Base-by-base conservation (phyloP, 1,139 yeast species). In the Yarrowia galli region DNA sequence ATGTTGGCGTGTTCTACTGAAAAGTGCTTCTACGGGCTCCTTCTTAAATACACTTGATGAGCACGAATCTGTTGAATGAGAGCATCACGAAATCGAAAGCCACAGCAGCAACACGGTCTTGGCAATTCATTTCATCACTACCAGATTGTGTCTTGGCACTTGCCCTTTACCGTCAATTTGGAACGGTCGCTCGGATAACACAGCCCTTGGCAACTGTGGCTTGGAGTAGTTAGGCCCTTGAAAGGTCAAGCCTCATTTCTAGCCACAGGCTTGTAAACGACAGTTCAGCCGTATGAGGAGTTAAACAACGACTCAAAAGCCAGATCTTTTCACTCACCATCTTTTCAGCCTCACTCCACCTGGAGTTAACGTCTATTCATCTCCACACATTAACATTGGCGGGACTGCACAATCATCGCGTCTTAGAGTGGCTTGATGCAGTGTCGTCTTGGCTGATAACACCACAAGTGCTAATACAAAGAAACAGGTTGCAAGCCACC, bases 381-480 rank as follows among this genome's bases (percentile, higher is more conserved):
- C 1, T 25, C 35, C 13, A 35, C 38, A 46, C 23, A 28, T 48
- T 25, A 48, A 28, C 53, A 28, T 48, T 28, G 12, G 53, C 38
- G 38, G 51, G 53, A n/a, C 23, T 48, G 53, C 53, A 28, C 53
- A 48, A 48, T 48, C 53, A 28, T 48, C 38, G 38, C 53, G 38
- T n/a, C 38, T 28, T 48, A n/a, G 15, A 28, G 53, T 48, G 53
- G 53, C 53, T 48, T 48, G 53, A 48, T 48, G 53, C 53, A 48
- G 22, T n/a, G n/a, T 25, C 22, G 53, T 28, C 53, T 48, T 48
- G 53, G 53, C 53, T 48, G 53, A n/a, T 8, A 28, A 28, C 8
- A 10, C 22, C 36, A 10, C 28, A 28, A 3, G 38, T 28, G 23
- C 12, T 22, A 28, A 23, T 9, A 48, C 53, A 48, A 48, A 48